These are phyloP conservation scores for Abrus precatorius DNA, from an alignment of 306 rosid species.

Conservation along the genomic window DNA sequence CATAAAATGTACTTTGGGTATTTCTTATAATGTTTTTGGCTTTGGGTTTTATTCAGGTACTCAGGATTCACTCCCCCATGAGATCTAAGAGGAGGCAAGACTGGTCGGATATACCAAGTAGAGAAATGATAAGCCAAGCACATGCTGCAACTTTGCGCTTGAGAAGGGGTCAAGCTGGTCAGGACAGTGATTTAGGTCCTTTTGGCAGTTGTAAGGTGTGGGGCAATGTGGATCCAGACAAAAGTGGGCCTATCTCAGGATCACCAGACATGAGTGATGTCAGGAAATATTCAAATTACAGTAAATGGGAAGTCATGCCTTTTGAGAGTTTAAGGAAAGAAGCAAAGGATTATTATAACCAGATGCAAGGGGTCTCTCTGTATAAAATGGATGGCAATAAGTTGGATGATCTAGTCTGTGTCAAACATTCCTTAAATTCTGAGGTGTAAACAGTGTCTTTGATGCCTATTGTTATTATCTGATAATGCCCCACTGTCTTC, in stretches of 20 bases:
- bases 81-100: conserved; percentile 86
- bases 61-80: conserved; percentile 97
- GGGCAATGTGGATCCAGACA: conserved; percentile 78
- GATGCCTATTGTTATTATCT: conserved; percentile 32
- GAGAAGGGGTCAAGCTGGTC: conserved; percentile 62
- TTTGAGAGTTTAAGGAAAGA: conserved; percentile 80
- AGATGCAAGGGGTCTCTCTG: conserved; percentile 86
- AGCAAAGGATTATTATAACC: conserved; percentile 72
- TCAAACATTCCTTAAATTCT: conserved; percentile 73
- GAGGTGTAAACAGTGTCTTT: conserved; percentile 49
- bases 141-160: conserved; percentile 81
- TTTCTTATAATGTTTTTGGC: conserved; percentile 24
- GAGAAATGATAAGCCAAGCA: conserved; percentile 74
- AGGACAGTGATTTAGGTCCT: conserved; percentile 71
- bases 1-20: not conserved
- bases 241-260: conserved; percentile 81
- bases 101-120: conserved; percentile 91
- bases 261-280: conserved; percentile 86
- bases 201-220: conserved; percentile 93
- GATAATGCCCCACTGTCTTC: conserved; percentile 30
- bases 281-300: conserved; percentile 78
- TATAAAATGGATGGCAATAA: conserved; percentile 98
- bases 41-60: conserved; percentile 66
- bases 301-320: conserved; percentile 92
- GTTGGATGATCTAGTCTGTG: conserved; percentile 96